Conservation (phyloP, 495 filamentous ascomycete species). For the Pseudoneurospora amorphoporcata region DNA sequence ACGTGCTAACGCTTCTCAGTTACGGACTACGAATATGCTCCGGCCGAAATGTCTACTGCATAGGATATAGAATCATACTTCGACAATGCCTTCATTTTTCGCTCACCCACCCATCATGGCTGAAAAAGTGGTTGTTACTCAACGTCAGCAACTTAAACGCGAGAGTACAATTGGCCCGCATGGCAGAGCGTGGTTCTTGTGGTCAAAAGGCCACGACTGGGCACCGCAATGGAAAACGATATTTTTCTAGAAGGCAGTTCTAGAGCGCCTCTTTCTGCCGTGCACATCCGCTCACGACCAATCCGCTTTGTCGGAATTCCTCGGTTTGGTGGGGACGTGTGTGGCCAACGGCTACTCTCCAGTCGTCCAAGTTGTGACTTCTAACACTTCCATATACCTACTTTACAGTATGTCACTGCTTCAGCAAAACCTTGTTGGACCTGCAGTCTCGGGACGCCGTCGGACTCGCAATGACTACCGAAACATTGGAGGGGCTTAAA, state of each 20-base stretch:
- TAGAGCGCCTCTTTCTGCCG: background rate
- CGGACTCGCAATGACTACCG: background rate
- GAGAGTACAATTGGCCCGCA: background rate
- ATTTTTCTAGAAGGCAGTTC: background rate
- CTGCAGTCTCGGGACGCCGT: background rate
- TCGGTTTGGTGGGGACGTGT: background rate
- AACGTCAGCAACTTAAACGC: background rate
- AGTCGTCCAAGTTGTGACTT: background rate
- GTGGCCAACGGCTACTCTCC: background rate
- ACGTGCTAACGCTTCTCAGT: background rate
- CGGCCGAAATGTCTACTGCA: background rate
- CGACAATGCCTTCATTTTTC: background rate
- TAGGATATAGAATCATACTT: background rate
- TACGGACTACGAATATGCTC: background rate
- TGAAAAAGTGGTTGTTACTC: background rate
- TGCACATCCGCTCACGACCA: background rate
- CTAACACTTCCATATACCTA: background rate
- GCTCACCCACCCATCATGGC: background rate
- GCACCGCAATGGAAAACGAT: background rate
- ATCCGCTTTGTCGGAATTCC: background rate
- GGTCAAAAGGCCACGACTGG: background rate
- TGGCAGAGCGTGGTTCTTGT: background rate
- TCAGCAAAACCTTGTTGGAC: background rate
- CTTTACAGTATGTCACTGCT: background rate
- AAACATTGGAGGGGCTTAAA: background rate